Evolutionary conservation across 2,329 filamentous ascomycete genomes (phyloP).

Genomic region (Colletotrichum sp.): DNA sequence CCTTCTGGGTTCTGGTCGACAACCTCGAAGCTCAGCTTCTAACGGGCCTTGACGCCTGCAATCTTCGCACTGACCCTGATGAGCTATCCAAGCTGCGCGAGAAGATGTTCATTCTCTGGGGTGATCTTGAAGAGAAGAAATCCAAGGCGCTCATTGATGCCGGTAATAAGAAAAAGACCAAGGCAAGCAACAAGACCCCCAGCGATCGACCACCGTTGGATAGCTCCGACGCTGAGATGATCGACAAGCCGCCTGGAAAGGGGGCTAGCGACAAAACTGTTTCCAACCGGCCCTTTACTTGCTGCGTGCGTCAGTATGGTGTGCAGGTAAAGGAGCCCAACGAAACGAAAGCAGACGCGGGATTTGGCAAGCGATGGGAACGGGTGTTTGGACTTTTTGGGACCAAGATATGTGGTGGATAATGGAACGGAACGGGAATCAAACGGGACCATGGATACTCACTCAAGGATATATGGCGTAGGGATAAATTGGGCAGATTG

Average conservation of each 20-base stretch:
- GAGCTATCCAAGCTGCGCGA: slow-evolving; percentile 64
- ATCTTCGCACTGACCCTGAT: slow-evolving; percentile 58
- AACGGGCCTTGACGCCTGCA: slow-evolving; percentile 49
- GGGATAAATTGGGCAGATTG: neutral
- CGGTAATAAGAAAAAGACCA: slow-evolving; percentile 24
- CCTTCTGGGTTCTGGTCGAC: slow-evolving; percentile 73
- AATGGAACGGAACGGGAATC: neutral
- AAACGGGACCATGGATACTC: neutral
- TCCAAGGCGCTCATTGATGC: slow-evolving; percentile 33
- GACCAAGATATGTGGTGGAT: slow-evolving; percentile 54
- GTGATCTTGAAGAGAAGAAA: slow-evolving; percentile 79
- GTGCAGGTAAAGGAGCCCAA: slow-evolving; percentile 49
- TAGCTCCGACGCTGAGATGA: slow-evolving; percentile 40
- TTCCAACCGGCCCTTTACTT: slow-evolving; percentile 67
- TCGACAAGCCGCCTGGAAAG: neutral
- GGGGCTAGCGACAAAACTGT: slow-evolving; percentile 25
- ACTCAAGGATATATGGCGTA: neutral
- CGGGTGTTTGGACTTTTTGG: slow-evolving; percentile 69
- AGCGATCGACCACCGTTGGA: slow-evolving; percentile 37
- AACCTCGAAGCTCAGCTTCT: slow-evolving; percentile 58
- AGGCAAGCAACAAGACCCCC: neutral
- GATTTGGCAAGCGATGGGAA: slow-evolving; percentile 58
- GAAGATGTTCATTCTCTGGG: slow-evolving; percentile 82
- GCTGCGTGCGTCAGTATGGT: slow-evolving; percentile 76
- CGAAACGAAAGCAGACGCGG: slow-evolving; percentile 47